Conservation (phyloP, 495 filamentous ascomycete genomes). For the Cercophora scortea region DNA sequence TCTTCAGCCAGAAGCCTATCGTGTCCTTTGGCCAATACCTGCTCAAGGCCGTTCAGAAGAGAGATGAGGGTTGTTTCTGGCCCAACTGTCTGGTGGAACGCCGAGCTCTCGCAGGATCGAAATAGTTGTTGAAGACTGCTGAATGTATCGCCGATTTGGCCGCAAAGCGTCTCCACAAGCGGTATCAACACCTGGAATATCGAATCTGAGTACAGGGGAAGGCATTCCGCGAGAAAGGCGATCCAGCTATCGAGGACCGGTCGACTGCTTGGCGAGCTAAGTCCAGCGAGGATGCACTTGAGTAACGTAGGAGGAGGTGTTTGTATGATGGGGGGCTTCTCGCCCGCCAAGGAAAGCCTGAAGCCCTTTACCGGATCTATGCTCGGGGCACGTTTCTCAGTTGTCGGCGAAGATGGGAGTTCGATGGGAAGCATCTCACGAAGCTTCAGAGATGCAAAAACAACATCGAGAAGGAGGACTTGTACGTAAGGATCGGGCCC, state of each 20-base stretch:
- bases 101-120: slow-evolving; percentile 24
- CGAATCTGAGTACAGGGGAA: slow-evolving; percentile 71
- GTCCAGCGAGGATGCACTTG: slow-evolving; percentile 73
- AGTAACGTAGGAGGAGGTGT: slow-evolving; percentile 69
- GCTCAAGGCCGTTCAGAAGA: slow-evolving; percentile 81
- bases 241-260: slow-evolving; percentile 87
- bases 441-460: slow-evolving; percentile 62
- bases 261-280: slow-evolving; percentile 66
- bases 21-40: slow-evolving; percentile 80
- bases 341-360: slow-evolving; percentile 16
- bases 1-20: slow-evolving; percentile 74
- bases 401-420: slow-evolving; percentile 32
- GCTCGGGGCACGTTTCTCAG: slow-evolving; percentile 31
- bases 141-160: slow-evolving; percentile 65
- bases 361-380: slow-evolving; percentile 18
- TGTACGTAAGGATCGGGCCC: slow-evolving; percentile 59
- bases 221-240: slow-evolving; percentile 70
- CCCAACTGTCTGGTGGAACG: slow-evolving; percentile 22
- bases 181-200: slow-evolving; percentile 88
- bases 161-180: slow-evolving; percentile 81
- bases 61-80: slow-evolving; percentile 67
- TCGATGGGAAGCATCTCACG: slow-evolving; percentile 44
- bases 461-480: slow-evolving; percentile 64
- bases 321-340: slow-evolving; percentile 22
- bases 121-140: slow-evolving; percentile 52